A percentile compares a stretch with the other conserved stretches of the same genome.
phyloP scores from a whole-genome alignment of 225 moss, liverwort and hornwort species.

The Polytrichum commune region DNA sequence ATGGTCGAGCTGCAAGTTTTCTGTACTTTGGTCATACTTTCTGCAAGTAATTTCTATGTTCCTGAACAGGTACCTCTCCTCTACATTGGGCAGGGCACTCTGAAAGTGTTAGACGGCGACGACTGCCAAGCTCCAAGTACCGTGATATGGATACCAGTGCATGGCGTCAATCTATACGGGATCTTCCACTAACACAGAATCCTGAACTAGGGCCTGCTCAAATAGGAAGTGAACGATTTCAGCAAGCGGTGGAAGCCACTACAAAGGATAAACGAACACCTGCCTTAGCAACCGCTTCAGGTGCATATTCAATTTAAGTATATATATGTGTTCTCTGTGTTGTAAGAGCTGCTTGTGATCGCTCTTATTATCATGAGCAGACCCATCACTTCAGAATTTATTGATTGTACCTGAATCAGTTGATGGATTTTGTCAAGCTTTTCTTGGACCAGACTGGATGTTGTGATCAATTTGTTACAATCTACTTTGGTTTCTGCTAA shows the following conservation, averaged over 20 bases:
- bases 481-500: no score
- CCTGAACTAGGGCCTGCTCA: conserved; percentile 18
- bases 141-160: conserved; percentile 56
- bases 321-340: not conserved
- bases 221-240: conserved; percentile 11
- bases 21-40: no score
- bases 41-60: not conserved
- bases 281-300: conserved; percentile 12
- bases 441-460: no score
- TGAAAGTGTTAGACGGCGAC: conserved; percentile 54
- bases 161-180: conserved; percentile 29
- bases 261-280: conserved; percentile 10
- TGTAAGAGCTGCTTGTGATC: not conserved
- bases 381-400: no score
- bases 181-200: conserved; percentile 10
- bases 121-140: conserved; percentile 61
- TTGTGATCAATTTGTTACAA: no score
- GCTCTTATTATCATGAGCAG: not conserved
- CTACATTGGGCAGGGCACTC: conserved; percentile 57
- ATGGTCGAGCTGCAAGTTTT: no score
- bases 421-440: not conserved
- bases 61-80: conserved; percentile 32
- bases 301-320: conserved; percentile 4
- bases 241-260: conserved; percentile 7
- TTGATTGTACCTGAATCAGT: not conserved